These are phyloP conservation scores for Rhododendron kiyosumense DNA, from an alignment of 148 eudicot species.

Conservation along the genomic window DNA sequence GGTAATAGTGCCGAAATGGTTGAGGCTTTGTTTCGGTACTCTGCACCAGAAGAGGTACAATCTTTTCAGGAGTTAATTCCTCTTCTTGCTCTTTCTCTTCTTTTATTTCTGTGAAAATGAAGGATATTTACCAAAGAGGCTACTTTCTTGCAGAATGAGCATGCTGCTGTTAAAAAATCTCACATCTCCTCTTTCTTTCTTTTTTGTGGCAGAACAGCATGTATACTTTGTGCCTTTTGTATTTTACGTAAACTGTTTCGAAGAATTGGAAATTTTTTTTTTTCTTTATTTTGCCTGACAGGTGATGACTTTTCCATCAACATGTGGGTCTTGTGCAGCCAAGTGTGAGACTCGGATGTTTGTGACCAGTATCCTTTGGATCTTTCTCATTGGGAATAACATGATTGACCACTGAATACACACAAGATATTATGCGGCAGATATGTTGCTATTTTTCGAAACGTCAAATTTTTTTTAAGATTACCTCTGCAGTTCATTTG, in stretches of 20 bases:
- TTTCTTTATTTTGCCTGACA: conserved; percentile 20
- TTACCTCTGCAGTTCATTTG: neutral
- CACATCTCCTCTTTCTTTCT: neutral
- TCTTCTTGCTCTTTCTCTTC: neutral
- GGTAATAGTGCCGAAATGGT: conserved; percentile 61
- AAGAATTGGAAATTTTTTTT: neutral
- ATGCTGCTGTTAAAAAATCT: neutral
- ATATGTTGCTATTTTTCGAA: neutral
- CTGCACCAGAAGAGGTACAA: conserved; percentile 91
- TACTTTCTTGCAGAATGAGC: neutral
- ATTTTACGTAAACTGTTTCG: neutral
- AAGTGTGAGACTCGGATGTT: conserved; percentile 89
- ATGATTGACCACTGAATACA: neutral
- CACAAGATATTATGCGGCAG: neutral
- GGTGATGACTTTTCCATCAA: conserved; percentile 97
- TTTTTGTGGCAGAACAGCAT: neutral
- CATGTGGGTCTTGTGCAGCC: conserved; percentile 83
- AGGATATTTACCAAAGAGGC: neutral
- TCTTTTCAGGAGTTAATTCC: conserved; percentile 9
- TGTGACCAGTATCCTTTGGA: conserved; percentile 82
- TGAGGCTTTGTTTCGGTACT: conserved; percentile 82
- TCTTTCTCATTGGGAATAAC: neutral
- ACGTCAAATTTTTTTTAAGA: neutral
- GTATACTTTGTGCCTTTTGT: neutral
- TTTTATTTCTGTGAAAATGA: neutral